Evolutionary conservation across 176 grass and related monocot genomes (phyloP), one percentile per base, ranked within the genome.

Genomic region (Carex kokanica): DNA sequence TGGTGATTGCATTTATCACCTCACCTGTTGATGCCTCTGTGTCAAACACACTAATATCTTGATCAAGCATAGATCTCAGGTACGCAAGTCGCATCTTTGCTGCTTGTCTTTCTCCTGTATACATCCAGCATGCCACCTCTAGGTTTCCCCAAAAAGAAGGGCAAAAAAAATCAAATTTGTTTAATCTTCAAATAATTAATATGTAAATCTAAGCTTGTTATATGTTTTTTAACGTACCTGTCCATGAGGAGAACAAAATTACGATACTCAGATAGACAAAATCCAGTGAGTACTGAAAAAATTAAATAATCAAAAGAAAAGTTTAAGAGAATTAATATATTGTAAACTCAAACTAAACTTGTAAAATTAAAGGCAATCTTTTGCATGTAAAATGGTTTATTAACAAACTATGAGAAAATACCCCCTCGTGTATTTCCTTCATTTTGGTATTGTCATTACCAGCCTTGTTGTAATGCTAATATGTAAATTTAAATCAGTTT

Each of bases 71-170:
- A 3, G 96, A 88, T 34, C 84, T 88, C 60, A 98, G 88, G 62
- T 98, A 98, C 5, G 91, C 96, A 78, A 90, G 91, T n/a, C 96
- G 82, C 89, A 98, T 98, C 89, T 98, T 98, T 78, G 96, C 89
- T 54, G 91, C 96, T 88, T 98, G 96, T 79, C 96, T 87, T 84
- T 98, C 96, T 18, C 96, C 96, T 0, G 96, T 98, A 81, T 98
- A 92, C 96, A 98, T 98, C 96, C 96, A 98, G 81, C 93, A 98
- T 27, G 93, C 93, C 84, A 98, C 93, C 96, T 98, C 96, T 98
- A 69, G 47, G 34, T 18, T 67, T 9, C 20, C 70, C 20, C 2
- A 78, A 47, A 38, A 51, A 49, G 0, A 17, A 55, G 58, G 2
- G 5, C 31, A 21, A 57, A 45, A 78, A 31, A 71, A 60, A 25